These are phyloP conservation scores for Kuraishia cidri DNA, from an alignment of 805 yeast species.

Conservation along the genomic window DNA sequence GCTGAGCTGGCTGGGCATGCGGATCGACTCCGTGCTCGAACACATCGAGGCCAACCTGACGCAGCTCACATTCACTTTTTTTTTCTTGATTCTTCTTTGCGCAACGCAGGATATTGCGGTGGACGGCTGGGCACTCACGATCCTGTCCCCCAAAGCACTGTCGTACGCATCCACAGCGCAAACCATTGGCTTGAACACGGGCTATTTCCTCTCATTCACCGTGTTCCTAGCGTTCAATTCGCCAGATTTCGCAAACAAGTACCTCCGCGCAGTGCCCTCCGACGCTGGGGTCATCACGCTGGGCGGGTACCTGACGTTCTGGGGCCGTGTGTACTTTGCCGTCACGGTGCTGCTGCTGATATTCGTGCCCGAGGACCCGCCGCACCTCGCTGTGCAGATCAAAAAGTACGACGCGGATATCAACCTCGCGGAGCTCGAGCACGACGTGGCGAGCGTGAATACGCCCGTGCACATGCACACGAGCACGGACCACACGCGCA, in stretches of 20 bases:
- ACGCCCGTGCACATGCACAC: slow-evolving; percentile 14
- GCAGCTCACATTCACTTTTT: slow-evolving; percentile 61
- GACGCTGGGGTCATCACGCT: slow-evolving; percentile 62
- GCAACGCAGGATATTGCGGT: slow-evolving; percentile 99
- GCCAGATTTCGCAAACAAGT: slow-evolving; percentile 85
- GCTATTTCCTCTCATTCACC: slow-evolving; percentile 87
- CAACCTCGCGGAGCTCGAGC: slow-evolving; percentile 11
- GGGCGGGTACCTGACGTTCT: slow-evolving; percentile 65
- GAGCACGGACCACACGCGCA: slow-evolving; percentile 4
- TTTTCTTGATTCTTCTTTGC: slow-evolving; percentile 73
- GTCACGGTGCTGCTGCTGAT: slow-evolving; percentile 56
- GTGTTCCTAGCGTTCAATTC: slow-evolving; percentile 87
- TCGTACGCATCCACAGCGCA: slow-evolving; percentile 97
- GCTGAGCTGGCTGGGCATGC: slow-evolving; percentile 54
- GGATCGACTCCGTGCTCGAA: slow-evolving; percentile 40
- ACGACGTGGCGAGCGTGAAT: slow-evolving; percentile 8
- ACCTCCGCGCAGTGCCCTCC: slow-evolving; percentile 52
- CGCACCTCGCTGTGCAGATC: slow-evolving; percentile 20
- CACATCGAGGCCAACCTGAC: slow-evolving; percentile 41
- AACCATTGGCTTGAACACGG: slow-evolving; percentile 89
- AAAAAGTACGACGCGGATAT: slow-evolving; percentile 9
- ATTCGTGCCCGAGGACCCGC: slow-evolving; percentile 67
- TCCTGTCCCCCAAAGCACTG: slow-evolving; percentile 66
- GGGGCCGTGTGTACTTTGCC: slow-evolving; percentile 65
- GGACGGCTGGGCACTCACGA: slow-evolving; percentile 97